Percentiles rank a stretch among this genome's conserved stretches.
These are phyloP conservation scores for Thelonectria discophora DNA, from an alignment of 2,329 filamentous ascomycete genomes.

Conservation along the genomic window DNA sequence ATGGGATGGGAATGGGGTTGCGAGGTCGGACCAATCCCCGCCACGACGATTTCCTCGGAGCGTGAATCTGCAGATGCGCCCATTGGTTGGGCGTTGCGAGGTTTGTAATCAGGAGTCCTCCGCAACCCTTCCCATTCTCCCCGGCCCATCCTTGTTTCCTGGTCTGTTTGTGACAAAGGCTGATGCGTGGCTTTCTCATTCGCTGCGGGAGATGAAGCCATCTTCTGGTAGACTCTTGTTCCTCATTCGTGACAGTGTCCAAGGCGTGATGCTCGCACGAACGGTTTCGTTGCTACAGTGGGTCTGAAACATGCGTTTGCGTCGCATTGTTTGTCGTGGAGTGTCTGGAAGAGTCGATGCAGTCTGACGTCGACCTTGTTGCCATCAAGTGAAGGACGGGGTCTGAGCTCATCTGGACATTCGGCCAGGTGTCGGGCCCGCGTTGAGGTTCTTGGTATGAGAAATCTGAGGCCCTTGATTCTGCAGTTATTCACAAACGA, in stretches of 20 bases:
- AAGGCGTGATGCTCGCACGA: neutral
- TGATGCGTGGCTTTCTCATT: conserved; percentile 17
- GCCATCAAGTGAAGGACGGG: neutral
- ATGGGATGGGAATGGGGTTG: conserved; percentile 1
- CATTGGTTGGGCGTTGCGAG: conserved; percentile 28
- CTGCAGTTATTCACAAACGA: neutral
- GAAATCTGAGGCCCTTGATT: neutral
- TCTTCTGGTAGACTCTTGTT: neutral
- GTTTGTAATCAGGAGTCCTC: neutral
- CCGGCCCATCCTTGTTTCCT: conserved; percentile 11
- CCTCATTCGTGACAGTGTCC: neutral
- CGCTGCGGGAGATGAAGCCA: neutral
- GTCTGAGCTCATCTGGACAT: too few species aligned
- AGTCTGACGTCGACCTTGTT: neutral
- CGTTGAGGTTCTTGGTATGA: neutral
- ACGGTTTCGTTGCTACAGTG: neutral
- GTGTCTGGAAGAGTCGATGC: neutral
- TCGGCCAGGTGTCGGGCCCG: too few species aligned
- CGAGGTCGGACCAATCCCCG: conserved; percentile 43
- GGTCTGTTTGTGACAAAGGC: conserved; percentile 1
- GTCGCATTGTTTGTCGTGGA: neutral
- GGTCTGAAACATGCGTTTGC: conserved; percentile 9
- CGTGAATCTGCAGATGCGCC: conserved; percentile 24
- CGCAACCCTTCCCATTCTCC: neutral
- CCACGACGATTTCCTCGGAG: conserved; percentile 31